Conservation (phyloP, 768 basidiomycete genomes). For the Boletus tomentosulus region DNA sequence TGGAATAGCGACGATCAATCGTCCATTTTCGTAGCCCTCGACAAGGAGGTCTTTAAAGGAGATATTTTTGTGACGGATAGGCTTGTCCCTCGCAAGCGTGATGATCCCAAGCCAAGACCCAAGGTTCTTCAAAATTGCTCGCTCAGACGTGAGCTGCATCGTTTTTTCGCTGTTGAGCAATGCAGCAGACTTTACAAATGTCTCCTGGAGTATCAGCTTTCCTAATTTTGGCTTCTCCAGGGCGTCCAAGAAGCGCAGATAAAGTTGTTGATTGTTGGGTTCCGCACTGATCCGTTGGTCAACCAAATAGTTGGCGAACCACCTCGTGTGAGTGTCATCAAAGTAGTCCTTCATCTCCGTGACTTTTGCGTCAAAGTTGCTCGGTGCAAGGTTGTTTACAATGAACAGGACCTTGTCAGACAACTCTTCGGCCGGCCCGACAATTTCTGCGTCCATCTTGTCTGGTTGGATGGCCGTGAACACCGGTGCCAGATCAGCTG, state of each 20-base stretch:
- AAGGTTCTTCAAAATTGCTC: slow-evolving; percentile 86
- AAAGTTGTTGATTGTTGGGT: slow-evolving; percentile 94
- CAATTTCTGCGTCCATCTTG: slow-evolving; percentile 52
- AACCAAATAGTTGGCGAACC: slow-evolving; percentile 98
- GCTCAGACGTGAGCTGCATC: slow-evolving; percentile 79
- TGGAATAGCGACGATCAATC: slow-evolving; percentile 90
- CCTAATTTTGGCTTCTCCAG: slow-evolving; percentile 64
- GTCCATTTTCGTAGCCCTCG: slow-evolving; percentile 90
- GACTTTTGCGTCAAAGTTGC: slow-evolving; percentile 86
- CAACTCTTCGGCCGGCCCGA: slow-evolving; percentile 75
- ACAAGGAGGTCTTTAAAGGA: slow-evolving; percentile 97
- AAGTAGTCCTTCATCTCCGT: slow-evolving; percentile 83
- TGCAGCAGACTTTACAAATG: slow-evolving; percentile 77
- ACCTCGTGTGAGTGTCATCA: slow-evolving; percentile 77
- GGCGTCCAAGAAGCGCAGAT: slow-evolving; percentile 89
- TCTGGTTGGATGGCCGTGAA: slow-evolving; percentile 83
- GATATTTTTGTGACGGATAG: slow-evolving; percentile 89
- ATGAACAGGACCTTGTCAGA: slow-evolving; percentile 97
- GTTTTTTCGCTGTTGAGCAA: slow-evolving; percentile 92
- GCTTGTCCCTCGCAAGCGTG: slow-evolving; percentile 87
- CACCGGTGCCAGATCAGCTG: slow-evolving; percentile 45
- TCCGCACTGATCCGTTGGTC: slow-evolving; percentile 94
- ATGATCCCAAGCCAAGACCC: slow-evolving; percentile 93
- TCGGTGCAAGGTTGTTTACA: slow-evolving; percentile 94
- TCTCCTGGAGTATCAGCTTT: slow-evolving; percentile 89